Percentiles rank a stretch among this genome's conserved stretches.
Conservation (phyloP, 768 basidiomycete species). For the Guyanaporus albipodus region DNA sequence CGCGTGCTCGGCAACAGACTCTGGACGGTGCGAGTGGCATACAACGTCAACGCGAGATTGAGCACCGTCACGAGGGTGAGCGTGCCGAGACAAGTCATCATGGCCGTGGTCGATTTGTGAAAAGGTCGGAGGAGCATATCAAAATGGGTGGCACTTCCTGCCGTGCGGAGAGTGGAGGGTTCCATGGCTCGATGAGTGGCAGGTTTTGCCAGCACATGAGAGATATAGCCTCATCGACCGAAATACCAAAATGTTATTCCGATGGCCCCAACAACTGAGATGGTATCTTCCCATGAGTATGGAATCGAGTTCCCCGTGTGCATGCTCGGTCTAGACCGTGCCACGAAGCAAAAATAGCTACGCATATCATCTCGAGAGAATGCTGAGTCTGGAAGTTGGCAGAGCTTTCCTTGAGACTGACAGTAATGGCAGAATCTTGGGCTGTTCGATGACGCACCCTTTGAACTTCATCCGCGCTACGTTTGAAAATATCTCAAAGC, state of each 20-base stretch:
- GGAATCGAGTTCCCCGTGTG: background rate
- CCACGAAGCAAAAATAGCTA: background rate
- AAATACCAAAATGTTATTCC: too few relatives aligned
- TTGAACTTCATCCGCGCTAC: background rate
- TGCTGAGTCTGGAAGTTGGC: background rate
- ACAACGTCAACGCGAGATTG: conserved; percentile 20
- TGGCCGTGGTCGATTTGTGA: background rate
- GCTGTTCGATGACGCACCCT: too few relatives aligned
- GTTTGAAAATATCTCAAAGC: background rate
- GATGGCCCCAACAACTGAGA: too few relatives aligned
- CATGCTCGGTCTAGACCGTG: background rate
- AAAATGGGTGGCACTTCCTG: background rate
- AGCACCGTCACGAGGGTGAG: conserved; percentile 21
- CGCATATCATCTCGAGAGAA: background rate
- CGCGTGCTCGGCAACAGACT: conserved; percentile 13
- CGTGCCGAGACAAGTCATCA: conserved; percentile 14
- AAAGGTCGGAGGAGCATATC: background rate
- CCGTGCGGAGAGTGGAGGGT: background rate
- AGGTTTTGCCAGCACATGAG: background rate
- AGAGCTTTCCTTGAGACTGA: background rate
- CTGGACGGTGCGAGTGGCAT: conserved; percentile 13
- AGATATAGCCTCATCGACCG: conserved; percentile 7
- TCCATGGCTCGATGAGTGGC: conserved; percentile 3
- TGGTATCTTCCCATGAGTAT: background rate
- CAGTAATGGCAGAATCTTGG: background rate